A percentile compares a stretch with the other conserved stretches of the same genome.
These are phyloP conservation scores for Parasarocladium wereldwijsianum DNA, from an alignment of 2,329 filamentous ascomycete species.

Conservation along the genomic window DNA sequence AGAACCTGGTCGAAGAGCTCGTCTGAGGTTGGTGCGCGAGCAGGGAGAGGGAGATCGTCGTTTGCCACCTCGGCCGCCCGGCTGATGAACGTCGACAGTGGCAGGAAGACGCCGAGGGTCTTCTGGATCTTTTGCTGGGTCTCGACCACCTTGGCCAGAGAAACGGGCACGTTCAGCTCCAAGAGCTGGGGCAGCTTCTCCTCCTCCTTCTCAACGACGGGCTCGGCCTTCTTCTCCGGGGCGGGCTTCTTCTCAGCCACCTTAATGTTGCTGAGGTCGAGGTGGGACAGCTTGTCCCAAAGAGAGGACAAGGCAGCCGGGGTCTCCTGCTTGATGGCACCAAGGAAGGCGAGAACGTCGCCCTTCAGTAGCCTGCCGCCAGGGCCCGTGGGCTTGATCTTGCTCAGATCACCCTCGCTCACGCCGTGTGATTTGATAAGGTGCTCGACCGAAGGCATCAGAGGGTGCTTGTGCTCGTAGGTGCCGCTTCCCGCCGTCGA, in stretches of 20 bases:
- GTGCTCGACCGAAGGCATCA: constrained; percentile 71
- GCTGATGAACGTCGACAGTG: constrained; percentile 73
- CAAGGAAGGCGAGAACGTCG: constrained; percentile 82
- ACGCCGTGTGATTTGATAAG: constrained; percentile 70
- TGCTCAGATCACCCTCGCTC: constrained; percentile 57
- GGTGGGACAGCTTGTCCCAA: constrained; percentile 62
- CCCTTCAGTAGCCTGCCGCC: constrained; percentile 85
- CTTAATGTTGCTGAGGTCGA: constrained; percentile 95
- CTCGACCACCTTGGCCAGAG: constrained; percentile 62
- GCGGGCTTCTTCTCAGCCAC: constrained; percentile 41
- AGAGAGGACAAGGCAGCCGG: constrained; percentile 56
- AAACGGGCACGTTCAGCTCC: constrained; percentile 60
- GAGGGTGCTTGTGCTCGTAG: constrained; percentile 53
- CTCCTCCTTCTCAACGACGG: constrained; percentile 14
- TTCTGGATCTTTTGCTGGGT: constrained; percentile 69
- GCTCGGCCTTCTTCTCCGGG: constrained; percentile 20
- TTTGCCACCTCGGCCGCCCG: constrained; percentile 81
- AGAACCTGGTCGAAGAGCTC: constrained; percentile 86
- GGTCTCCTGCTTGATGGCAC: constrained; percentile 57
- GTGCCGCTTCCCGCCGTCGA: constrained; percentile 27
- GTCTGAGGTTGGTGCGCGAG: constrained; percentile 48
- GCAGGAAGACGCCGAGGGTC: constrained; percentile 64
- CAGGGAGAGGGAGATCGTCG: constrained; percentile 60
- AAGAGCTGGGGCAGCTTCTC: constrained; percentile 31
- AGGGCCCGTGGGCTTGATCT: constrained; percentile 79